These are phyloP conservation scores for Russula compacta DNA, from an alignment of 768 basidiomycete species.

Conservation along the genomic window DNA sequence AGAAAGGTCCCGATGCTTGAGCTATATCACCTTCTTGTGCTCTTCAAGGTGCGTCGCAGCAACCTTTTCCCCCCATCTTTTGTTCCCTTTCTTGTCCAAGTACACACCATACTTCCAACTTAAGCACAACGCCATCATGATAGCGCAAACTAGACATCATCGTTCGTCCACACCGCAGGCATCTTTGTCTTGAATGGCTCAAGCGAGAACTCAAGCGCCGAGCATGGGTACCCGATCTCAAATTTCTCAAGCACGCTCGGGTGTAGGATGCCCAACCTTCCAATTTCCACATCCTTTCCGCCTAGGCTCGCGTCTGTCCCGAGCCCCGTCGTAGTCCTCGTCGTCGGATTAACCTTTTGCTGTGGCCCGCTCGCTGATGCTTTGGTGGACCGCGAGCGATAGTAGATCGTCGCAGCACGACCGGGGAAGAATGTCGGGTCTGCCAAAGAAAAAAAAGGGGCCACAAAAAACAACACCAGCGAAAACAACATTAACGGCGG, in stretches of 20 bases:
- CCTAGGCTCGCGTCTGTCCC: constrained; percentile 38
- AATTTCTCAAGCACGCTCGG: constrained; percentile 87
- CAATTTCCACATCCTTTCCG: constrained; percentile 61
- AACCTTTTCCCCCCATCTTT: background rate
- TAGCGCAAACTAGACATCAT: constrained; percentile 24
- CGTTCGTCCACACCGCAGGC: constrained; percentile 48
- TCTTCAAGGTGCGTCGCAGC: background rate
- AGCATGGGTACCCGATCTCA: constrained; percentile 92
- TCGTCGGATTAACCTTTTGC: background rate
- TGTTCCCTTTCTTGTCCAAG: background rate
- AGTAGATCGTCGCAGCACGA: constrained; percentile 86
- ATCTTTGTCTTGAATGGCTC: constrained; percentile 86
- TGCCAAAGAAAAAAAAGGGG: constrained; percentile 27
- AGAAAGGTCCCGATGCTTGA: background rate
- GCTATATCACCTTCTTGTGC: background rate
- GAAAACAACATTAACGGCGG: background rate
- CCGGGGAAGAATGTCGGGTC: constrained; percentile 95
- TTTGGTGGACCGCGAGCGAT: constrained; percentile 42
- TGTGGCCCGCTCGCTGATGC: background rate
- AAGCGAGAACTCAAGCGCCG: constrained; percentile 85
- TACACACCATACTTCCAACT: background rate
- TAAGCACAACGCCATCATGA: background rate
- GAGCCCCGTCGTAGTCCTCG: constrained; percentile 23
- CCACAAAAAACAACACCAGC: too few species aligned
- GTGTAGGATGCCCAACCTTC: constrained; percentile 88